Evolutionary conservation across 2,329 filamentous ascomycete species (phyloP), one percentile per base, ranked within the genome.

Genomic region (Talaromyces atroroseus): DNA sequence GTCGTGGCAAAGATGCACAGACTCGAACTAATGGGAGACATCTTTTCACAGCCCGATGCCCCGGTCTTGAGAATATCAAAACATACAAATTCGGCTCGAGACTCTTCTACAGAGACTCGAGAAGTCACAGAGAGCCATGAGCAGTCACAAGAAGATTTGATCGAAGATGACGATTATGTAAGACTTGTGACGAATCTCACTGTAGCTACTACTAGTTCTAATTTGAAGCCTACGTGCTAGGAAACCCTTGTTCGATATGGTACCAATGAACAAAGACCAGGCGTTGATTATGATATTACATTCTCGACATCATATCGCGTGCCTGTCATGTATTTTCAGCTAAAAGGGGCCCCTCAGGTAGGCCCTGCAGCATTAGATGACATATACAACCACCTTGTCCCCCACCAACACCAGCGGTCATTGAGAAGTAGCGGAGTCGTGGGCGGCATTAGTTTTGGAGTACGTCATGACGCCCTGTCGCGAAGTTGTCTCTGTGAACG

Each of bases 391-490:
- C 80, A 81, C 61, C 77, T 92, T 49, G 87, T 92, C 47, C 87
- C 88, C 18, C 75, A 82, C 52, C 78, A 83, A 64, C 86, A 82
- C 74, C 86, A 83, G 67, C 73, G 77, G 52, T 74, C 79, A 59
- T 78, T 92, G 60, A 82, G 82, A 62, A 75, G 74, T 51, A 75
- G 82, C 47, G 86, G 87, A 34, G 77, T 83, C 23, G 82, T 89
- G 63, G 88, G 88, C 46, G 87, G 86, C 61, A 87, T 92, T 67
- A 90, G 88, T 63, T 82, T 85, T 68, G 87, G 87, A 66, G 89
- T 91, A 77, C 44, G 57, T 60, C n/a, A 54, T 56, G 38, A 38
- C 55, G 45, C 49, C 42, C 53, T 38, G 32, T 48, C 49, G 40
- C 36, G 29, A 53, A 61, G 59, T 58, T 52, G 58, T 60, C 54